Conservation (phyloP, 2,329 filamentous ascomycete genomes). For the Colletotrichum spaethianum region DNA sequence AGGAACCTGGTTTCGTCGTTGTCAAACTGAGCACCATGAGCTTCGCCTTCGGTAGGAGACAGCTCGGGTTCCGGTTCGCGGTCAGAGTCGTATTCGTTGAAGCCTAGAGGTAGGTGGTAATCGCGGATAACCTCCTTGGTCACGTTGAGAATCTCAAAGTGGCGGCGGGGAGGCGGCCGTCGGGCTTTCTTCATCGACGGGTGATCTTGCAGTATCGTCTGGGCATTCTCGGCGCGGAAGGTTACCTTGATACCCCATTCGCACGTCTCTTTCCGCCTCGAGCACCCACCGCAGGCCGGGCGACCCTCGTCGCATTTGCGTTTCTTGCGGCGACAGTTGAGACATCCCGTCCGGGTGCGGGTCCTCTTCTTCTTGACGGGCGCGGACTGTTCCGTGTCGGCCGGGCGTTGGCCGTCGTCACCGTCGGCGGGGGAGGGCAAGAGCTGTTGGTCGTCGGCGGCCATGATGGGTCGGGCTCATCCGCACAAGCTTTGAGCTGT, state of each 20-base stretch:
- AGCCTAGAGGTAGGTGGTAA: slow-evolving; percentile 47
- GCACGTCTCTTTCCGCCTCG: slow-evolving; percentile 50
- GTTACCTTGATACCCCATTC: slow-evolving; percentile 56
- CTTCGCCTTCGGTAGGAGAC: background rate
- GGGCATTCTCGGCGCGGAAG: slow-evolving; percentile 55
- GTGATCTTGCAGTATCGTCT: slow-evolving; percentile 49
- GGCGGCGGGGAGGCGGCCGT: slow-evolving; percentile 44
- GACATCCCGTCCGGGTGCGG: slow-evolving; percentile 53
- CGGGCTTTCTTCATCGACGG: slow-evolving; percentile 52
- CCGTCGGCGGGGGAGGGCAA: slow-evolving; percentile 2
- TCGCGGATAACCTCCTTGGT: slow-evolving; percentile 55
- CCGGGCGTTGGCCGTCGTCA: background rate
- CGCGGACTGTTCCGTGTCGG: slow-evolving; percentile 27
- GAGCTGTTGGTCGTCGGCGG: background rate
- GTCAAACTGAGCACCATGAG: background rate
- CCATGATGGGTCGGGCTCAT: slow-evolving; percentile 18
- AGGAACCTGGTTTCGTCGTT: slow-evolving; percentile 20
- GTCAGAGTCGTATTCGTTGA: slow-evolving; percentile 34
- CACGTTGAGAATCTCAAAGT: slow-evolving; percentile 55
- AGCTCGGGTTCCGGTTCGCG: slow-evolving; percentile 14
- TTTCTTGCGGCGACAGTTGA: slow-evolving; percentile 57
- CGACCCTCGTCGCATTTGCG: slow-evolving; percentile 55
- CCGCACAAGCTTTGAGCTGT: background rate
- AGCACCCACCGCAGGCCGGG: slow-evolving; percentile 53
- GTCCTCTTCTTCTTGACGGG: slow-evolving; percentile 47